These are phyloP conservation scores for Daldinia decipiens DNA, from an alignment of 495 filamentous ascomycete species.

Conservation along the genomic window DNA sequence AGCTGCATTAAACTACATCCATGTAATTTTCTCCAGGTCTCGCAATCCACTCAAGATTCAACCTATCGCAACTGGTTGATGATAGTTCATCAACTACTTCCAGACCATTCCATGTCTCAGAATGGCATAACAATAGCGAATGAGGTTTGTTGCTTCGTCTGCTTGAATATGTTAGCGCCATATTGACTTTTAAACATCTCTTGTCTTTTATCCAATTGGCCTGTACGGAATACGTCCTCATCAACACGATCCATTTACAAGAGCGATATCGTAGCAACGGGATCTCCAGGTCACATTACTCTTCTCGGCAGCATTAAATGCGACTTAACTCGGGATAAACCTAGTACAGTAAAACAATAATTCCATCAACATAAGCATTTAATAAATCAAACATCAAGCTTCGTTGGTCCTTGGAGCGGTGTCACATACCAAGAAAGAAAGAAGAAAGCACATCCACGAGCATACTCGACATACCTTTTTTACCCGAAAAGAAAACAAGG, in stretches of 20 bases:
- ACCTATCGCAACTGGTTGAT: slow-evolving; percentile 25
- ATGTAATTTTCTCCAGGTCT: slow-evolving; percentile 15
- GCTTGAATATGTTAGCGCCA: slow-evolving; percentile 13
- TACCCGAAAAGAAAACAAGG: slow-evolving; percentile 2
- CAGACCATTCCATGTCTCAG: slow-evolving; percentile 35
- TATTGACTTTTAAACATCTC: slow-evolving; percentile 4
- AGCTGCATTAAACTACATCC: slow-evolving; percentile 7
- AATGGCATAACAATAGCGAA: slow-evolving; percentile 21
- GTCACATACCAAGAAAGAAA: slow-evolving; percentile 5
- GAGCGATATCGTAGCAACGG: slow-evolving; percentile 15
- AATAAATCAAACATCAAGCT: slow-evolving; percentile 15
- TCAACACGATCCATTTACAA: not conserved
- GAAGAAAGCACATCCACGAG: too few species aligned
- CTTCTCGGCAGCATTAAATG: slow-evolving; percentile 13
- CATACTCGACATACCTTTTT: too few species aligned
- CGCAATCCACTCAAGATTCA: slow-evolving; percentile 4
- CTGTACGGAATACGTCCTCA: not conserved
- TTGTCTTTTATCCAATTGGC: slow-evolving; percentile 11
- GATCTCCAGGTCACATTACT: slow-evolving; percentile 27
- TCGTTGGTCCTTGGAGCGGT: not conserved
- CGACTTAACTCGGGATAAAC: slow-evolving; percentile 19
- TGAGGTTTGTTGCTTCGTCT: slow-evolving; percentile 12
- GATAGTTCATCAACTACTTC: slow-evolving; percentile 10
- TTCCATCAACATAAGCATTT: not conserved
- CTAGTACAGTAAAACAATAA: slow-evolving; percentile 27